These are phyloP conservation scores for Karstenula rhodostoma DNA, from an alignment of 2,329 filamentous ascomycete species.

Conservation along the genomic window DNA sequence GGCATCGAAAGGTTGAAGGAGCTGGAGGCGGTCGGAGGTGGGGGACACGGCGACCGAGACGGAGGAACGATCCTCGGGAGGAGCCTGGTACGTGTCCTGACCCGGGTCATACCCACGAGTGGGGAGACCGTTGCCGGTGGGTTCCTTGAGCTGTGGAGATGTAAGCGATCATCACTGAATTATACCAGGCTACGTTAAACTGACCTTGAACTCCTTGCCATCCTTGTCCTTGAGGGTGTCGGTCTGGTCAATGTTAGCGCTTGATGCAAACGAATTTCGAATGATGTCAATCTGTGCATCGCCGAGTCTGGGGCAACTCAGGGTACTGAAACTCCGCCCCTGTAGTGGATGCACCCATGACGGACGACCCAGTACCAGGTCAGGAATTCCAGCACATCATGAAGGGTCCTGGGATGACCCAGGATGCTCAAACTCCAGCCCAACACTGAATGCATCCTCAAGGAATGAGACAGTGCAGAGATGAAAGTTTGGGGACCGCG, in stretches of 20 bases:
- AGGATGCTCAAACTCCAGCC: neutral
- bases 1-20: slow-evolving; percentile 82
- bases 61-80: slow-evolving; percentile 76
- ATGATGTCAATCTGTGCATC: too few relatives aligned
- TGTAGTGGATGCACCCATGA: neutral
- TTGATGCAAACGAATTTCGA: neutral
- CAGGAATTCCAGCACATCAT: neutral
- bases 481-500: neutral
- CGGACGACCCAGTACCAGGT: neutral
- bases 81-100: slow-evolving; percentile 93
- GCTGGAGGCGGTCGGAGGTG: slow-evolving; percentile 90
- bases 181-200: neutral
- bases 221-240: slow-evolving; percentile 94
- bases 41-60: slow-evolving; percentile 86
- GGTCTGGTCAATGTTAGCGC: slow-evolving; percentile 52
- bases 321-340: neutral
- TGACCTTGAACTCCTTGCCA: slow-evolving; percentile 84
- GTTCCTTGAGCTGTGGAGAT: slow-evolving; percentile 67
- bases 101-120: slow-evolving; percentile 85
- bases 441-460: neutral
- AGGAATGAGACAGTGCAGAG: neutral
- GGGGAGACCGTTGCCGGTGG: slow-evolving; percentile 83
- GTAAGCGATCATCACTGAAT: neutral
- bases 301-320: neutral
- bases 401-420: neutral